Conservation (phyloP, 2,329 filamentous ascomycete species). For the Aspergillus quadricinctus region DNA sequence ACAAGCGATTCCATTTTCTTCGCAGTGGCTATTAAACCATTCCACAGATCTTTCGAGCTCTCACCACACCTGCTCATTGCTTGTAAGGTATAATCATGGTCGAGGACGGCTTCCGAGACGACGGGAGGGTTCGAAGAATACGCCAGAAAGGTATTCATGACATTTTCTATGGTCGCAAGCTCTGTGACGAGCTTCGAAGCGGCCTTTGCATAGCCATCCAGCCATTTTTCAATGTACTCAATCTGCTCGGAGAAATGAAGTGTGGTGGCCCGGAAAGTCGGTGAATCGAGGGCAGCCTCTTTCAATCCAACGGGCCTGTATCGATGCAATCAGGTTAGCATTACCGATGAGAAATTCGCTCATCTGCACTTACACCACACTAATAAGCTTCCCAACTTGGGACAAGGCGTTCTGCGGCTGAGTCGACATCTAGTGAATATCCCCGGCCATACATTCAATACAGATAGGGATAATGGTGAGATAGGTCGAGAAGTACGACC, state of each 20-base stretch:
- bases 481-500: constrained; percentile 3
- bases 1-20: constrained; percentile 73
- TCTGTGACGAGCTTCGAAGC: constrained; percentile 60
- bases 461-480: constrained; percentile 10
- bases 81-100: constrained; percentile 90
- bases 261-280: constrained; percentile 84
- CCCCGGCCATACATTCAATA: constrained; percentile 31
- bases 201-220: constrained; percentile 65
- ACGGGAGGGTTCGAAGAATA: constrained; percentile 69
- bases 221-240: constrained; percentile 87
- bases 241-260: constrained; percentile 88
- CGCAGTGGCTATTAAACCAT: constrained; percentile 65
- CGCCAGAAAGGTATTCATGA: constrained; percentile 71
- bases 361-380: constrained; percentile 39
- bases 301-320: constrained; percentile 75
- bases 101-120: constrained; percentile 77
- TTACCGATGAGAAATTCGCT: neutral
- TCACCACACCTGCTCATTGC: constrained; percentile 83
- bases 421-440: constrained; percentile 39
- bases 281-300: constrained; percentile 94
- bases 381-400: constrained; percentile 43
- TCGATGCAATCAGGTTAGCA: constrained; percentile 10
- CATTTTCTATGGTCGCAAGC: constrained; percentile 70
- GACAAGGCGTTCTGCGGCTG: constrained; percentile 34
- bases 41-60: constrained; percentile 83